These are phyloP conservation scores for Macrotyloma uniflorum DNA, from an alignment of 306 rosid species.

Conservation along the genomic window DNA sequence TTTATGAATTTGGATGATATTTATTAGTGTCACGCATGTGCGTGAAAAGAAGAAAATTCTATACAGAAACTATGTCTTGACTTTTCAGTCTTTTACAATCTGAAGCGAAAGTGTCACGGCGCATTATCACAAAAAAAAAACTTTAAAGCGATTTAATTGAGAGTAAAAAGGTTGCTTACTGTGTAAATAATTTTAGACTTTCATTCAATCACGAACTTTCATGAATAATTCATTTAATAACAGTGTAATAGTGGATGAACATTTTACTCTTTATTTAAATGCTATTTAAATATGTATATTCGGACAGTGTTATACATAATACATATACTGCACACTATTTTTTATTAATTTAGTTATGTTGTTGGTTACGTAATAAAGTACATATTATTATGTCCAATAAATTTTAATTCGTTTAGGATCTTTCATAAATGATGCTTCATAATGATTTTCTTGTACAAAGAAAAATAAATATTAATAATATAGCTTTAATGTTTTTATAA, in stretches of 20 bases:
- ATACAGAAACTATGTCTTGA: constrained; percentile 50
- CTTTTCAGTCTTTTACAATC: constrained; percentile 47
- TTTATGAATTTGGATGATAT: constrained; percentile 8
- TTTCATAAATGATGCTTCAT: neutral
- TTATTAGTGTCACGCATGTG: neutral
- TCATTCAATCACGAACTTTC: no score
- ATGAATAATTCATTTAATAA: no score
- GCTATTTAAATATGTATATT: neutral
- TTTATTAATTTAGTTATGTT: neutral
- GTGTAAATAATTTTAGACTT: no score
- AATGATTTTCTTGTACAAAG: neutral
- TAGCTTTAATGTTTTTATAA: neutral
- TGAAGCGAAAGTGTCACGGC: constrained; percentile 7
- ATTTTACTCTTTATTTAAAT: neutral
- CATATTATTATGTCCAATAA: constrained; percentile 15
- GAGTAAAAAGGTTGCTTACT: no score
- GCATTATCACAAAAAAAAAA: neutral
- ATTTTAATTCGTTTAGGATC: constrained; percentile 6
- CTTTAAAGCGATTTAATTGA: neutral
- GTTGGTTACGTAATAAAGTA: constrained; percentile 1
- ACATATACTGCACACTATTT: neutral
- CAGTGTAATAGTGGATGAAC: neutral
- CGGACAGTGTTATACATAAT: neutral
- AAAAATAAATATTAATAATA: neutral
- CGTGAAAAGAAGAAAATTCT: constrained; percentile 7